These are phyloP conservation scores for Leccinellum luteum DNA, from an alignment of 768 basidiomycete genomes.

Conservation along the genomic window DNA sequence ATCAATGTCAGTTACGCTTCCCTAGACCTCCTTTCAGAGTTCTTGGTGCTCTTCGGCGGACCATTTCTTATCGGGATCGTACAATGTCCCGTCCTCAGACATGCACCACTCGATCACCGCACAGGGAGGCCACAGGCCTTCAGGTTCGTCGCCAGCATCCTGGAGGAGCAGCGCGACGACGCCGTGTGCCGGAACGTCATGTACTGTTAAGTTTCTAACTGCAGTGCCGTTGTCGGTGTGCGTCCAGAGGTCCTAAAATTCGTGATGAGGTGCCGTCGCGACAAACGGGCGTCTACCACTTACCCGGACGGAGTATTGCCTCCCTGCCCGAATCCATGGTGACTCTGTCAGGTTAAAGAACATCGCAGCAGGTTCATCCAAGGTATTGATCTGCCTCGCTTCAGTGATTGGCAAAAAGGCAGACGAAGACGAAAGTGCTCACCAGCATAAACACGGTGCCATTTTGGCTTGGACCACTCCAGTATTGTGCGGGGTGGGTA, in stretches of 20 bases:
- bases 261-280: neutral
- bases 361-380: constrained; percentile 55
- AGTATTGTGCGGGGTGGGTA: constrained; percentile 65
- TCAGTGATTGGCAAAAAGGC: neutral
- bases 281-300: constrained; percentile 16
- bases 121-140: constrained; percentile 55
- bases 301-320: constrained; percentile 64
- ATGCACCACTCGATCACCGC: constrained; percentile 57
- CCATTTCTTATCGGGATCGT: constrained; percentile 30
- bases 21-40: neutral
- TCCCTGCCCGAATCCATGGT: constrained; percentile 67
- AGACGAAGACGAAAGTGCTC: constrained; percentile 8
- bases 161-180: constrained; percentile 64
- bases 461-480: constrained; percentile 65
- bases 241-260: constrained; percentile 62
- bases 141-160: constrained; percentile 68
- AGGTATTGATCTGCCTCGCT: constrained; percentile 51
- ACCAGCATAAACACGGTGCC: constrained; percentile 70
- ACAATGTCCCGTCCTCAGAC: constrained; percentile 51
- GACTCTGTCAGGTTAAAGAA: constrained; percentile 66
- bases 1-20: neutral
- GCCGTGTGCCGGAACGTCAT: constrained; percentile 61
- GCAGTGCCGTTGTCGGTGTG: constrained; percentile 71
- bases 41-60: constrained; percentile 12
- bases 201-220: constrained; percentile 53